phyloP scores from a whole-genome alignment of 352 stramenopile species.

The Phytophthora sojae region DNA sequence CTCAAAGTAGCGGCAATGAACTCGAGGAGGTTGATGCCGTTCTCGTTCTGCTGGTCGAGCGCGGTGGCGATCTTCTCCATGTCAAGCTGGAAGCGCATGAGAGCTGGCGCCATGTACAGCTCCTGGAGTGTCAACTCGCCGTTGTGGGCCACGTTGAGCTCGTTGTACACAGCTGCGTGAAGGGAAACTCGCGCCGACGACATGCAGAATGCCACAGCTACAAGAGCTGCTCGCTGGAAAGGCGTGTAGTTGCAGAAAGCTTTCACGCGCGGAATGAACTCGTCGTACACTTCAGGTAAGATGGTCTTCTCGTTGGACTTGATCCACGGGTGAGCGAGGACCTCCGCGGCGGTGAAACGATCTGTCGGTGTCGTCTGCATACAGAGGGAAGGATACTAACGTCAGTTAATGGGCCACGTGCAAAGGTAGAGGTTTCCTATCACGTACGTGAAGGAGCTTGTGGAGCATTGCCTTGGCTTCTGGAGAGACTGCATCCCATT shows the following conservation, averaged over 20 bases:
- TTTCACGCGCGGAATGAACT: slow-evolving; percentile 71
- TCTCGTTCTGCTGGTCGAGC: slow-evolving; percentile 80
- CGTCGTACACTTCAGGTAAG: slow-evolving; percentile 56
- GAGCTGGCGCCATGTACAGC: slow-evolving; percentile 50
- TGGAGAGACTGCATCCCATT: slow-evolving; percentile 64
- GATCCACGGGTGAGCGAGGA: slow-evolving; percentile 79
- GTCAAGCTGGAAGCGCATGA: slow-evolving; percentile 72
- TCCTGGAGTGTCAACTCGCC: slow-evolving; percentile 77
- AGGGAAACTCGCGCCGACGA: slow-evolving; percentile 58
- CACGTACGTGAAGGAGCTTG: slow-evolving; percentile 75
- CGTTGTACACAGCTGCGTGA: slow-evolving; percentile 79
- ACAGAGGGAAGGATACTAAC: too few relatives aligned
- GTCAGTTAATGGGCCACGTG: too few relatives aligned
- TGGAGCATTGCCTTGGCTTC: slow-evolving; percentile 79
- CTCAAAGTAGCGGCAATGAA: slow-evolving; percentile 80
- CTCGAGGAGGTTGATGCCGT: slow-evolving; percentile 79
- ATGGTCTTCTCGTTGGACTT: slow-evolving; percentile 57
- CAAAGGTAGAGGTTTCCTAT: slow-evolving; percentile 7
- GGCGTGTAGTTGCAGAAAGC: slow-evolving; percentile 75
- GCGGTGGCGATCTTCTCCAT: slow-evolving; percentile 68
- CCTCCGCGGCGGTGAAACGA: slow-evolving; percentile 69
- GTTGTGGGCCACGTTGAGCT: slow-evolving; percentile 82
- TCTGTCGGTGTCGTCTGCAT: slow-evolving; percentile 51
- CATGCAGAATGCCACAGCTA: slow-evolving; percentile 79
- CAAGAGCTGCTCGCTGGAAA: slow-evolving; percentile 65